These are phyloP conservation scores for maize (Zea mays) DNA, from an alignment of 176 grass and related monocot species.

Conservation along the genomic window Zm-B73-REFERENCE-NAM-5.0 NC_050097.1:75840501-75841000, in stretches of 20 bases:
- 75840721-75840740: constrained; percentile 52
- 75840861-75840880: constrained; percentile 51
- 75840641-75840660: too few species aligned
- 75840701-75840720: background rate
- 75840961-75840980: constrained; percentile 35
- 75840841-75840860: constrained; percentile 77
- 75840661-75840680: too few species aligned
- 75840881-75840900: constrained; percentile 71
- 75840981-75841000: background rate
- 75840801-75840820: constrained; percentile 63
- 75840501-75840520: too few species aligned
- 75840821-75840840: constrained; percentile 42
- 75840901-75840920: constrained; percentile 71
- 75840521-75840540: too few species aligned
- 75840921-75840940: constrained; percentile 69
- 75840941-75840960: constrained; percentile 59
- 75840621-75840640: too few species aligned
- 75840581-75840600: too few species aligned
- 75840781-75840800: constrained; percentile 67
- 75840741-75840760: constrained; percentile 66
- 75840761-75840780: constrained; percentile 73
- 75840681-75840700: too few species aligned
- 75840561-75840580: too few species aligned
- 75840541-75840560: too few species aligned
- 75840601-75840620: too few species aligned